These are phyloP conservation scores for Globisporangium lucens DNA, from an alignment of 352 stramenopile genomes.

Conservation along the genomic window DNA sequence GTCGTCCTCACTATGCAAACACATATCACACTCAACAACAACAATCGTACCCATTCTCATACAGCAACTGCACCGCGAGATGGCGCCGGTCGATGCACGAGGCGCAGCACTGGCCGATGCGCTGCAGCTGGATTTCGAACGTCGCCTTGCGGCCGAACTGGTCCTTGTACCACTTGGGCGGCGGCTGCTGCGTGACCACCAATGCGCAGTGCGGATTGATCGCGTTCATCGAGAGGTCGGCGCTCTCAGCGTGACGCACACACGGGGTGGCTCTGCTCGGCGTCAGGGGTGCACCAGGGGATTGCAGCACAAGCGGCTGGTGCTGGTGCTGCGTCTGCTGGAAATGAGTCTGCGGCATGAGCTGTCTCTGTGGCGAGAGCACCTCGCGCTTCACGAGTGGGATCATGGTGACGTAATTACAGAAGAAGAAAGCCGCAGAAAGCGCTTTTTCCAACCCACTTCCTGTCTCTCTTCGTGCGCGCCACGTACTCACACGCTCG, in stretches of 20 bases:
- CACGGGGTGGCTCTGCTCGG: background rate
- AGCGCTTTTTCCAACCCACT: constrained; percentile 15
- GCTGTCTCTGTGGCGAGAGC: constrained; percentile 6
- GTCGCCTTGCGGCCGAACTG: constrained; percentile 76
- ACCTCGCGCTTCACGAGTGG: constrained; percentile 16
- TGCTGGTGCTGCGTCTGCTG: constrained; percentile 8
- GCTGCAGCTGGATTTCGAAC: constrained; percentile 49
- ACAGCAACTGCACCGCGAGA: constrained; percentile 61
- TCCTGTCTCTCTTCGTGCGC: background rate
- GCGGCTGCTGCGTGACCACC: constrained; percentile 57
- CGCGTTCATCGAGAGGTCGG: constrained; percentile 12
- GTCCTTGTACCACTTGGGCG: constrained; percentile 74
- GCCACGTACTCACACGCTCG: background rate
- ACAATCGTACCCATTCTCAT: constrained; percentile 51
- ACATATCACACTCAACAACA: background rate
- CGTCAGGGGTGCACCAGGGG: background rate
- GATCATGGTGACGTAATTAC: constrained; percentile 22
- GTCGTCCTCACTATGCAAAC: background rate
- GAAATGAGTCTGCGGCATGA: background rate
- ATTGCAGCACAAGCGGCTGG: background rate
- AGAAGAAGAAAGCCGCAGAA: background rate
- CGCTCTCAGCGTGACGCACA: constrained; percentile 9
- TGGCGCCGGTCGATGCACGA: constrained; percentile 52
- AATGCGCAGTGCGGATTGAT: constrained; percentile 29
- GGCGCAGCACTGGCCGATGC: constrained; percentile 27